Conservation (phyloP, 495 filamentous ascomycete species). For the Aspergillus avenaceus region DNA sequence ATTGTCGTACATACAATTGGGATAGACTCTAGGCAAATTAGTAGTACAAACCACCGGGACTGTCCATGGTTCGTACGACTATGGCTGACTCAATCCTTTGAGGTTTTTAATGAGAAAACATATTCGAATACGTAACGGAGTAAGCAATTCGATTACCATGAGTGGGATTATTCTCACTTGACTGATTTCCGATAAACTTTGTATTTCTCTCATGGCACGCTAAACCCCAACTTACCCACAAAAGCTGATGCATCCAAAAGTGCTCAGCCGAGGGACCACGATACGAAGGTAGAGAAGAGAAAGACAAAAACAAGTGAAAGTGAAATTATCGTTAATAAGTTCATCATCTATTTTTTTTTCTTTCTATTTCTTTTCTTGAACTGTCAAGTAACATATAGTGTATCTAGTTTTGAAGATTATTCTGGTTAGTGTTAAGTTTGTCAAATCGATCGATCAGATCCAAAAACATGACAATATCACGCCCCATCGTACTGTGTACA, state of each 20-base stretch:
- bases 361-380: constrained; percentile 4
- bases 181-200: background rate
- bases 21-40: no score
- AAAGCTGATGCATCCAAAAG: constrained; percentile 3
- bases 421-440: constrained; percentile 10
- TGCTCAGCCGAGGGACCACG: background rate
- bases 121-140: no score
- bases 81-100: no score
- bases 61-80: no score
- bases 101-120: no score
- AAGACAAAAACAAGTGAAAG: no score
- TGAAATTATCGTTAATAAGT: no score
- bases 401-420: constrained; percentile 16
- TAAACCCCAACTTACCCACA: background rate
- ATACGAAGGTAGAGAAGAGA: background rate
- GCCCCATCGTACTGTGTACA: constrained; percentile 20
- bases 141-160: no score
- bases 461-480: constrained; percentile 6
- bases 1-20: no score
- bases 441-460: constrained; percentile 17
- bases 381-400: constrained; percentile 7
- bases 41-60: no score
- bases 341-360: background rate
- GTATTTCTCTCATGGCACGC: background rate
- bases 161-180: background rate